These are phyloP conservation scores for Emiliania huxleyi DNA, from an alignment of 78 protist species.

Conservation along the genomic window DNA sequence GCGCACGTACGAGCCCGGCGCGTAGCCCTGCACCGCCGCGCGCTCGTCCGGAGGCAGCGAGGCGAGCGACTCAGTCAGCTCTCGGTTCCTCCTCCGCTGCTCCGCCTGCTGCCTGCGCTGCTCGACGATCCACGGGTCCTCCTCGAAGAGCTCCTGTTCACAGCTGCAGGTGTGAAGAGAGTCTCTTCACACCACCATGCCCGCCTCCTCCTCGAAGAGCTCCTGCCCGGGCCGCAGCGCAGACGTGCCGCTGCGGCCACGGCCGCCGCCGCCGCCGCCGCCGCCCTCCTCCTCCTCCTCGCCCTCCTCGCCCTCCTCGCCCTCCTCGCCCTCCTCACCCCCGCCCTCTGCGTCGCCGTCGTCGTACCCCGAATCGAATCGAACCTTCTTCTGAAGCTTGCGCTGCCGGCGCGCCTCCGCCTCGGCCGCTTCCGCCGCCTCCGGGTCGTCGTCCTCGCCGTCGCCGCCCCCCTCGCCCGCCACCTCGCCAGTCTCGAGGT, in stretches of 20 bases:
- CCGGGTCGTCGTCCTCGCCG: neutral
- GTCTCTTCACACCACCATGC: neutral
- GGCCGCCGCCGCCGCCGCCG: conserved; percentile 6
- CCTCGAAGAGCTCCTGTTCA: neutral
- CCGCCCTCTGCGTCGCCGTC: conserved; percentile 15
- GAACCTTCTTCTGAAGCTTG: conserved; percentile 40
- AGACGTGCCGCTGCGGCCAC: conserved; percentile 12
- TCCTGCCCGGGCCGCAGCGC: neutral
- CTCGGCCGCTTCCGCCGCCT: neutral
- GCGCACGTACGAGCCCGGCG: conserved; percentile 92
- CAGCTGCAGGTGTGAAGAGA: too few species aligned
- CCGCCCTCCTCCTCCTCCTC: neutral
- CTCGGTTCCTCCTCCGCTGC: neutral
- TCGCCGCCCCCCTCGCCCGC: conserved; percentile 35
- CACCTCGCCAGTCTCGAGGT: conserved; percentile 79
- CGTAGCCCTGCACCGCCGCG: conserved; percentile 23
- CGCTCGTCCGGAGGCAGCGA: neutral
- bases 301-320: neutral
- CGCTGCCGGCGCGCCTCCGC: conserved; percentile 24
- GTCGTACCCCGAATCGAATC: conserved; percentile 62
- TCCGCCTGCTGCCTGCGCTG: neutral
- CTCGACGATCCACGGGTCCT: neutral
- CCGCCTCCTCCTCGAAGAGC: neutral
- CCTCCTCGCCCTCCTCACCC: neutral
- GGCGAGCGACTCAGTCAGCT: neutral